A percentile compares a stretch with the other conserved stretches of the same genome.
phyloP scores from a whole-genome alignment of 257 asterid genomes.

The Solanum corneliomulleri region DNA sequence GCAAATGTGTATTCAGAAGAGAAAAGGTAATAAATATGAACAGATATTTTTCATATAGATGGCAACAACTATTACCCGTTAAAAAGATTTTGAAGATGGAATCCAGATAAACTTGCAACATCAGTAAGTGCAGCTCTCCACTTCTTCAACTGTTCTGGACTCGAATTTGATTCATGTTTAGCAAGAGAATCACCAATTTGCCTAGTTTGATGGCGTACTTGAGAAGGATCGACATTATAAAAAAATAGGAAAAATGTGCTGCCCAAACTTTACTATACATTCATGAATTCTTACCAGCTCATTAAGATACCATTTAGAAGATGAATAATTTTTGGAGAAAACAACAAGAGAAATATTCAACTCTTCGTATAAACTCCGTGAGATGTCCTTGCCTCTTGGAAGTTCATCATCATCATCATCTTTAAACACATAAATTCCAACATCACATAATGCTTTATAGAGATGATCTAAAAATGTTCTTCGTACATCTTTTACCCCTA shows the following conservation, averaged over 20 bases:
- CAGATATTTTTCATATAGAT: neutral
- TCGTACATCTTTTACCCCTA: neutral
- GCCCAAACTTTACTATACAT: neutral
- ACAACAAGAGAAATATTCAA: neutral
- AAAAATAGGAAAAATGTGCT: neutral
- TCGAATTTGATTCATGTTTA: neutral
- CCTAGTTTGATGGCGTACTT: neutral
- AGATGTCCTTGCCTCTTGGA: neutral
- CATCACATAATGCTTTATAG: neutral
- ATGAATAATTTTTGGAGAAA: neutral
- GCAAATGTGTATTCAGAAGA: no score
- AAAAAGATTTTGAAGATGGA: neutral
- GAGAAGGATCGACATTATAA: neutral
- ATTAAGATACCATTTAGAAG: neutral
- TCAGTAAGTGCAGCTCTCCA: neutral
- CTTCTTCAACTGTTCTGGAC: neutral
- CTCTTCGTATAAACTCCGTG: neutral
- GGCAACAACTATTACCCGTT: neutral
- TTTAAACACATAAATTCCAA: neutral
- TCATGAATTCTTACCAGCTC: neutral
- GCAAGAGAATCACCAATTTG: neutral
- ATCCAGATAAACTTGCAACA: neutral
- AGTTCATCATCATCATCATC: neutral
- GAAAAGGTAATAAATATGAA: no score
- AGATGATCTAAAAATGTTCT: neutral